Base-by-base conservation (phyloP, 176 grass and related monocot species). In the Alloteropsis semialata region DNA sequence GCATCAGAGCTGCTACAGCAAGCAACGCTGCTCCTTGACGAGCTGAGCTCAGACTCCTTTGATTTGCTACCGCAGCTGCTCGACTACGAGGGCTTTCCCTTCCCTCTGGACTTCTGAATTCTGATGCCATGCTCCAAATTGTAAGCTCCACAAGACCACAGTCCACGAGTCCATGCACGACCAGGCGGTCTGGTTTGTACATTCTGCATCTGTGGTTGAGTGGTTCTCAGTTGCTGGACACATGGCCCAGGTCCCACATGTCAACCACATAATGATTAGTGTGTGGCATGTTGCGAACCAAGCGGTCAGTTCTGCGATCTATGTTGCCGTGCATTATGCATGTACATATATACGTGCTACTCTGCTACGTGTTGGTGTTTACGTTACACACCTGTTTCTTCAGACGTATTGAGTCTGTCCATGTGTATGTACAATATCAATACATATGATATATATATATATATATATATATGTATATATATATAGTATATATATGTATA, bases 51-150 rank as follows among this genome's bases (percentile, higher is more conserved):
- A 14, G 24, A 59, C 28, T 42, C 56, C 0, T 62, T 77, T 18
- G 75, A 77, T 32, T 4, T 61, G 7, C 56, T 77, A 6, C 75
- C 75, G 39, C 75, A 61, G 38, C 75, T 62, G 38, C 56, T 77
- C 6, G 56, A 77, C 74, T 61, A 60, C 75, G 46, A 61, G 25
- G 56, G 5, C 16, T 21, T 62, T 14, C 38, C 16, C 38, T 77
- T 43, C 22, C 24, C 21, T 45, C 56, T 45, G 5, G 75, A 77
- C 54, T 76, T 58, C 74, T 76, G 74, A 60, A 39, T 6, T 32
- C 15, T 13, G 75, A 12, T 21, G 24, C 9, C 19, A 28, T 4
- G 21, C 46, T 45, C n/a, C n/a, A 45, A 28, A 27, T n/a, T n/a
- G n/a, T n/a, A n/a, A n/a, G n/a, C n/a, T n/a, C n/a, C n/a, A n/a